Percentiles rank a stretch among this genome's conserved stretches.
These are phyloP conservation scores for Lecanosticta acicola DNA, from an alignment of 2,329 filamentous ascomycete species.

Conservation along the genomic window DNA sequence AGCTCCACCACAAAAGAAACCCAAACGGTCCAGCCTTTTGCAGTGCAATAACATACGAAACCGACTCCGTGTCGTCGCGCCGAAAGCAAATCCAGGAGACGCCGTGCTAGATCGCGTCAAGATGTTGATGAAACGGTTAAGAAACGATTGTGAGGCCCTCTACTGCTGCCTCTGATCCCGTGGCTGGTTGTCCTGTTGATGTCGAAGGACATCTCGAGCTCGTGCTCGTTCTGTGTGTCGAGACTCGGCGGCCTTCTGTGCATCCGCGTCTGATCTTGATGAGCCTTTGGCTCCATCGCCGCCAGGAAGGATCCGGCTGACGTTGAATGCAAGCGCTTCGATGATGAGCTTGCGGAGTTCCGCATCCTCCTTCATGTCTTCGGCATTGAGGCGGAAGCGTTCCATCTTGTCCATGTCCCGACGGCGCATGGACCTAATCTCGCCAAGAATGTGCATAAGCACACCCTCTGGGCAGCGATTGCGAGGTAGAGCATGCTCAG, in stretches of 20 bases:
- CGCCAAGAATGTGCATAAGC: slow-evolving; percentile 81
- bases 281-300: slow-evolving; percentile 20
- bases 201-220: slow-evolving; percentile 18
- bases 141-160: neutral
- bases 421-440: slow-evolving; percentile 80
- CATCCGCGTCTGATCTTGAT: slow-evolving; percentile 39
- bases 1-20: neutral
- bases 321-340: slow-evolving; percentile 65
- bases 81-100: neutral
- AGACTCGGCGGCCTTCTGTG: slow-evolving; percentile 44
- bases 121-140: slow-evolving; percentile 1
- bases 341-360: slow-evolving; percentile 71
- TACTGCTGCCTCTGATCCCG: slow-evolving; percentile 19
- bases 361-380: slow-evolving; percentile 68
- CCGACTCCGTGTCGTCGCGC: neutral
- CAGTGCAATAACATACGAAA: neutral
- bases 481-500: slow-evolving; percentile 66
- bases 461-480: slow-evolving; percentile 82
- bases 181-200: slow-evolving; percentile 33
- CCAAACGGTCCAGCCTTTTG: neutral
- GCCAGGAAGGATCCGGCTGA: slow-evolving; percentile 61
- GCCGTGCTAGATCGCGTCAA: slow-evolving; percentile 1
- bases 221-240: slow-evolving; percentile 33
- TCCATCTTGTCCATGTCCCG: slow-evolving; percentile 81
- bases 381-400: slow-evolving; percentile 72